phyloP scores from a whole-genome alignment of 2,329 filamentous ascomycete genomes.

The Alternaria alternata region DNA sequence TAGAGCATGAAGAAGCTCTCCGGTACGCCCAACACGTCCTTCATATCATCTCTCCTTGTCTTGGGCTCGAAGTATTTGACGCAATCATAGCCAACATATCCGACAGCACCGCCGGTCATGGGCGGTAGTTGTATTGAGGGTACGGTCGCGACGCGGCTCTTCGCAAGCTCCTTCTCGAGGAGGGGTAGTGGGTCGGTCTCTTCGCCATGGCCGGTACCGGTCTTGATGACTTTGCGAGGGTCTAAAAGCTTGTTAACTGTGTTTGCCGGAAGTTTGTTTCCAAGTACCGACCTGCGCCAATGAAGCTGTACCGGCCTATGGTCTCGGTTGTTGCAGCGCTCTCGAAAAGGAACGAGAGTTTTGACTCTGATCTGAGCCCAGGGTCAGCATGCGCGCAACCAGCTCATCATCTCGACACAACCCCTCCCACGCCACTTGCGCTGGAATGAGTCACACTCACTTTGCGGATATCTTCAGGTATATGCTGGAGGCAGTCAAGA shows the following conservation, averaged over 20 bases:
- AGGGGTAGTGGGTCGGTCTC: conserved; percentile 83
- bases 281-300: conserved; percentile 73
- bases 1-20: conserved; percentile 98
- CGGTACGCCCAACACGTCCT: conserved; percentile 87
- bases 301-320: conserved; percentile 93
- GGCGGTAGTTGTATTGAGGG: conserved; percentile 84
- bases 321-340: conserved; percentile 91
- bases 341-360: conserved; percentile 93
- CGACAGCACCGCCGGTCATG: conserved; percentile 89
- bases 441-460: conserved; percentile 58
- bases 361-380: conserved; percentile 63
- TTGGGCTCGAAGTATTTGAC: conserved; percentile 98
- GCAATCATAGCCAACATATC: conserved; percentile 97
- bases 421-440: neutral
- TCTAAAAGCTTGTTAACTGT: conserved; percentile 50
- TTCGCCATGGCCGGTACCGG: conserved; percentile 85
- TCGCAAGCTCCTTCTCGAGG: conserved; percentile 80
- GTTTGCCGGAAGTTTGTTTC: conserved; percentile 1
- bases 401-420: neutral
- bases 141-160: conserved; percentile 81
- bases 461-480: conserved; percentile 89
- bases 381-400: conserved; percentile 17
- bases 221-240: conserved; percentile 80
- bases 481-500: conserved; percentile 92
- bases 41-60: conserved; percentile 84